Conservation (phyloP, 2,329 filamentous ascomycete genomes). For the Helicocarpus griseus region DNA sequence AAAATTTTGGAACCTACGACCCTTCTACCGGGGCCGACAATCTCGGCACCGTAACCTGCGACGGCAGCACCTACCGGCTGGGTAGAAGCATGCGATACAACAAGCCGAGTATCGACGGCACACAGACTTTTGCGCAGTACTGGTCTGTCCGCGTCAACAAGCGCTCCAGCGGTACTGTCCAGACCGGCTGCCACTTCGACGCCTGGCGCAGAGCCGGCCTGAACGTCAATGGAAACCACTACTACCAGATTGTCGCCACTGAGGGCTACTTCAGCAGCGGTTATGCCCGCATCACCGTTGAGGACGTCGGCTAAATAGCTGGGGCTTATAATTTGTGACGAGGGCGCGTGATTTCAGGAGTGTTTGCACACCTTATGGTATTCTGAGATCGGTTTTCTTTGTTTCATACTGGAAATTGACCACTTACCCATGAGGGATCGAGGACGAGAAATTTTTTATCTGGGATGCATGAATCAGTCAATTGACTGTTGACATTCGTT, state of each 20-base stretch:
- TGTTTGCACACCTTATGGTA: too few relatives aligned
- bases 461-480: too few relatives aligned
- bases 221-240: constrained; percentile 17
- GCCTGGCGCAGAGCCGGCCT: constrained; percentile 21
- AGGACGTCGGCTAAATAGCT: too few relatives aligned
- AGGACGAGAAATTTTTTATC: too few relatives aligned
- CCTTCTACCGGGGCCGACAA: constrained; percentile 8
- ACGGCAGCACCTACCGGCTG: constrained; percentile 25
- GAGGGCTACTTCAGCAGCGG: constrained; percentile 14
- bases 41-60: constrained; percentile 19
- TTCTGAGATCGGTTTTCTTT: too few relatives aligned
- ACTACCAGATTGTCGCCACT: constrained; percentile 26
- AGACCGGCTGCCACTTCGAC: constrained; percentile 23
- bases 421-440: too few relatives aligned
- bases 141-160: constrained; percentile 32
- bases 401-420: too few relatives aligned
- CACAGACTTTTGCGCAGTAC: constrained; percentile 43
- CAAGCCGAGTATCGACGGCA: constrained; percentile 34
- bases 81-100: constrained; percentile 26
- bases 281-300: neutral
- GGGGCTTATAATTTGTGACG: too few relatives aligned
- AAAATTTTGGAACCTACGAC: neutral
- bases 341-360: too few relatives aligned
- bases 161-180: constrained; percentile 23
- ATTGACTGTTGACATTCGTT: too few relatives aligned